These are phyloP conservation scores for Phytopythium kandeliae DNA, from an alignment of 352 stramenopile species.

Conservation along the genomic window DNA sequence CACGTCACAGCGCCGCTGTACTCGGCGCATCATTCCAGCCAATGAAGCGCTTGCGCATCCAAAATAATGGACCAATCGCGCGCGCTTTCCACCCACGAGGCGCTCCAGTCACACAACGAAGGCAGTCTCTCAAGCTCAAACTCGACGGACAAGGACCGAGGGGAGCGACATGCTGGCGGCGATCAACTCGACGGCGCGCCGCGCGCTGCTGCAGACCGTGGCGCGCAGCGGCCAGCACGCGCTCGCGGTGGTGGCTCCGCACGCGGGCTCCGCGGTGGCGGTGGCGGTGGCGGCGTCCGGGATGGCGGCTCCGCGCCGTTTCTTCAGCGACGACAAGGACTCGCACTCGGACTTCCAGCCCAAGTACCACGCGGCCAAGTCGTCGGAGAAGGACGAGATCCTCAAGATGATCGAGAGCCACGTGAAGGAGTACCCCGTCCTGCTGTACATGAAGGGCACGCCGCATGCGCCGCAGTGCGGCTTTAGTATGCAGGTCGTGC, in stretches of 20 bases:
- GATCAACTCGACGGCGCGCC: conserved; percentile 25
- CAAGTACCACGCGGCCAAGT: conserved; percentile 80
- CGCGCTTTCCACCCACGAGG: conserved; percentile 1
- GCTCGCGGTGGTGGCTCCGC: conserved; percentile 3
- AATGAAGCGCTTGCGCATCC: background rate
- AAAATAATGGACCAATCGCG: conserved; percentile 2
- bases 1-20: background rate
- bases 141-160: background rate
- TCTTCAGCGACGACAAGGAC: conserved; percentile 33
- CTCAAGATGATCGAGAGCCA: conserved; percentile 89
- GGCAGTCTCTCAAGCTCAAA: too few relatives aligned
- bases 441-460: conserved; percentile 99
- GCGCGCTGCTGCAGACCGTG: conserved; percentile 19
- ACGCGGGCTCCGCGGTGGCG: background rate
- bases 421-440: conserved; percentile 90
- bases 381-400: conserved; percentile 85
- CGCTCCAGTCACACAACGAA: background rate
- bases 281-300: background rate
- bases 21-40: background rate
- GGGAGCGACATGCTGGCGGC: conserved; percentile 19
- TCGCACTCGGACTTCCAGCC: conserved; percentile 89
- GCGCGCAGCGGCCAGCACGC: conserved; percentile 18
- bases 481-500: conserved; percentile 96
- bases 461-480: conserved; percentile 95
- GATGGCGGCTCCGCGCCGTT: conserved; percentile 9